Evolutionary conservation across 495 filamentous ascomycete species (phyloP).

Genomic region (Pyrenopolyporus hunteri): DNA sequence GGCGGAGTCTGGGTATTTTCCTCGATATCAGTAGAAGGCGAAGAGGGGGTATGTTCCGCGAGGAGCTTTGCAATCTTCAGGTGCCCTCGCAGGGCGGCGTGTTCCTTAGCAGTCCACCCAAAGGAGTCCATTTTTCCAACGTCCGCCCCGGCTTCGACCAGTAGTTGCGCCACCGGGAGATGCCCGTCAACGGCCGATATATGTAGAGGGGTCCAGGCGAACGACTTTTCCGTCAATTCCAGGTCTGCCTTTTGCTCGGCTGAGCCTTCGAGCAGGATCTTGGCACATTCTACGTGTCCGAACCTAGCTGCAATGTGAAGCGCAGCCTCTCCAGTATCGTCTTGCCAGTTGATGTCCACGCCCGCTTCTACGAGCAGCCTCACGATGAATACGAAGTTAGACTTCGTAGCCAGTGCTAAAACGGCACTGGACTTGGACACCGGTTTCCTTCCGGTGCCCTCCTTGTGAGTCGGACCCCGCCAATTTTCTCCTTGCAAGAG

Average conservation of each 20-base stretch:
- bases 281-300: conserved; percentile 80
- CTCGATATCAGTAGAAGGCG: conserved; percentile 8
- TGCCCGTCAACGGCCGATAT: conserved; percentile 89
- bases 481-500: conserved; percentile 82
- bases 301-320: conserved; percentile 91
- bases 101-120: conserved; percentile 94
- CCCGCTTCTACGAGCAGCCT: conserved; percentile 86
- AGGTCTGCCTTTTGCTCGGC: conserved; percentile 72
- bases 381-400: conserved; percentile 82
- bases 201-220: conserved; percentile 92
- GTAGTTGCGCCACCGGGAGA: conserved; percentile 67
- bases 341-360: conserved; percentile 92
- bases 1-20: conserved; percentile 45
- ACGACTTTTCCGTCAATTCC: conserved; percentile 81
- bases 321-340: conserved; percentile 90
- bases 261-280: conserved; percentile 72
- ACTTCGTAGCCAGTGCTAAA: conserved; percentile 82
- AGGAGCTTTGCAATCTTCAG: conserved; percentile 75
- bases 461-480: conserved; percentile 63
- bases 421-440: conserved; percentile 89
- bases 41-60: conserved; percentile 40
- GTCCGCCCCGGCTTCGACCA: conserved; percentile 78
- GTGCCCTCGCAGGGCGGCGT: conserved; percentile 88
- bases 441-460: conserved; percentile 66
- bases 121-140: conserved; percentile 77